These are phyloP conservation scores for Trichosporon faecale DNA, from an alignment of 1,284 basidiomycete species.

Conservation along the genomic window DNA sequence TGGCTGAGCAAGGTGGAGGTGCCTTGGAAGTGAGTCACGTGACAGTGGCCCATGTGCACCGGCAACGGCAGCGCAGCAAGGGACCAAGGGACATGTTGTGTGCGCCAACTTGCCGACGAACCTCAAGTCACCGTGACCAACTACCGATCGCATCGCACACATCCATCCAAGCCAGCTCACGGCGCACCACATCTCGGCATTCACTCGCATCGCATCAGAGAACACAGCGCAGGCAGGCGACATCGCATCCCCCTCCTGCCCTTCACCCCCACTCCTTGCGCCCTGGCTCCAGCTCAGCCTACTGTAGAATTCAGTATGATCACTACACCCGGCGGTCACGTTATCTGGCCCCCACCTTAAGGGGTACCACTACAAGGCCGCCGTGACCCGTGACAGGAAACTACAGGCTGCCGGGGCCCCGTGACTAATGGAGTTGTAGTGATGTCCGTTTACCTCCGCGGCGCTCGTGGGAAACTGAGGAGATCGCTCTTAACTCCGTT, in stretches of 20 bases:
- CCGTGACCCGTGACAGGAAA: too few relatives aligned
- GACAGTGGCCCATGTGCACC: not conserved
- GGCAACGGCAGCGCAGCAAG: not conserved
- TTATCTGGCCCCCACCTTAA: too few relatives aligned
- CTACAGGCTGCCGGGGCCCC: too few relatives aligned
- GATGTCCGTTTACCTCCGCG: too few relatives aligned
- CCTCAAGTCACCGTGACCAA: not conserved
- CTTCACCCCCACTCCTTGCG: too few relatives aligned
- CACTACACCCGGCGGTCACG: too few relatives aligned
- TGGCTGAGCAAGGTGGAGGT: not conserved
- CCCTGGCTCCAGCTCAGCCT: too few relatives aligned
- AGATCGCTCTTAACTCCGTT: too few relatives aligned
- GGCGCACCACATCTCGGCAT: not conserved
- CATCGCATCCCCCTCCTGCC: not conserved
- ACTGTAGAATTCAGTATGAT: too few relatives aligned
- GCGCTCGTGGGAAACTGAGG: too few relatives aligned
- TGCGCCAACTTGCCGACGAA: conserved; percentile 5
- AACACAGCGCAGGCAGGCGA: not conserved
- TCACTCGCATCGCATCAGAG: not conserved
- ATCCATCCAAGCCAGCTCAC: not conserved
- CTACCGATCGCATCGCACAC: not conserved
- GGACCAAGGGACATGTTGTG: not conserved
- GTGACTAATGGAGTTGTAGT: too few relatives aligned
- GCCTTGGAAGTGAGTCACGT: not conserved
- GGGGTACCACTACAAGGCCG: too few relatives aligned